Conservation (phyloP, 495 filamentous ascomycete species). For the Neurospora sp. region DNA sequence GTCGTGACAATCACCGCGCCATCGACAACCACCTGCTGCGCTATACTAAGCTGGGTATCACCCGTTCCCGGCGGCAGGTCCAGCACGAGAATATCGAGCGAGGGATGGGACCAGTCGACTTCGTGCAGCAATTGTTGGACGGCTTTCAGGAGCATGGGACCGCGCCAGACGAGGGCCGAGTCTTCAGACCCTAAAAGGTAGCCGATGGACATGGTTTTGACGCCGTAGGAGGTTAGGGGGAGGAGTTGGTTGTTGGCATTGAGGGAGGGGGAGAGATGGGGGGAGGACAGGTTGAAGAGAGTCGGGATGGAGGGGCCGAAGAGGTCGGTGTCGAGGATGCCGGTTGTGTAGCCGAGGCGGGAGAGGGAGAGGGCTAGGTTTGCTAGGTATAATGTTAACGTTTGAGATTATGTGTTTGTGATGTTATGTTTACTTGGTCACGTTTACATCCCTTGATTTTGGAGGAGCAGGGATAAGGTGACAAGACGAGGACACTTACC, state of each 20-base stretch:
- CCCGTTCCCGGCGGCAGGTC: constrained; percentile 93
- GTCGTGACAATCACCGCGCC: constrained; percentile 84
- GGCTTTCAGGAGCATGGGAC: constrained; percentile 96
- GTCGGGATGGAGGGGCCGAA: constrained; percentile 94
- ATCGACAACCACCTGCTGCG: constrained; percentile 79
- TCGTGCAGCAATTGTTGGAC: constrained; percentile 90
- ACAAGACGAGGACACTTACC: constrained; percentile 31
- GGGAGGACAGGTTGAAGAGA: constrained; percentile 61
- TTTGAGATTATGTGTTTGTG: too few relatives aligned
- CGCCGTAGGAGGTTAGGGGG: constrained; percentile 87
- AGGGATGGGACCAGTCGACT: constrained; percentile 69
- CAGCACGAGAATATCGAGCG: constrained; percentile 69
- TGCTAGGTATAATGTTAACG: constrained; percentile 24
- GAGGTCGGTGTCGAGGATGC: constrained; percentile 91
- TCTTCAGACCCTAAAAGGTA: constrained; percentile 71
- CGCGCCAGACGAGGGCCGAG: constrained; percentile 82
- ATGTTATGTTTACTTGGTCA: background rate
- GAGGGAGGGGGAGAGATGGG: constrained; percentile 51
- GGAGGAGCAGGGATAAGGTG: background rate
- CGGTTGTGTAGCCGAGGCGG: constrained; percentile 63
- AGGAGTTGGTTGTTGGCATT: constrained; percentile 65
- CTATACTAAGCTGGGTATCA: constrained; percentile 86
- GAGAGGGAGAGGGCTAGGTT: constrained; percentile 85
- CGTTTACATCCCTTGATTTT: background rate
- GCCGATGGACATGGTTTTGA: constrained; percentile 98